Percentiles rank a stretch among this genome's conserved stretches.
These are phyloP conservation scores for Tetrapyrgos nigripes DNA, from an alignment of 1,284 basidiomycete species.

Conservation along the genomic window DNA sequence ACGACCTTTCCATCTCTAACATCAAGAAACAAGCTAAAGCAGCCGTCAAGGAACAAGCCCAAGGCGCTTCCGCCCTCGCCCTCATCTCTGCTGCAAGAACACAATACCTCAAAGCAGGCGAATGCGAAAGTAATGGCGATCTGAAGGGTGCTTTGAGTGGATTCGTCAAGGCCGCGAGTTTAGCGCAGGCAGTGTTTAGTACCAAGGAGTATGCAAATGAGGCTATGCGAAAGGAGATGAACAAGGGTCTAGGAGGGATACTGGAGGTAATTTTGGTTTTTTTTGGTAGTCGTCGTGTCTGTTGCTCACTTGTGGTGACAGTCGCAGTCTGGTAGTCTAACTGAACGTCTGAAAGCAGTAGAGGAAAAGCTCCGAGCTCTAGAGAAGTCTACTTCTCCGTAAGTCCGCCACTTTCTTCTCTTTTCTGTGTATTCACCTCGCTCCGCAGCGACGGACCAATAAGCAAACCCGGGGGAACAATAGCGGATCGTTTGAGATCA, in stretches of 20 bases:
- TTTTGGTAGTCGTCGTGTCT: constrained; percentile 13
- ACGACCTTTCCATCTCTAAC: background rate
- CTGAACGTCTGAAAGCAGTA: constrained; percentile 51
- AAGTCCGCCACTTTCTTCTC: constrained; percentile 29
- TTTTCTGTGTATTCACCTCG: constrained; percentile 17
- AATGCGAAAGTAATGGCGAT: constrained; percentile 47
- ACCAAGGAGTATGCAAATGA: constrained; percentile 61
- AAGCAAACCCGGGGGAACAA: constrained; percentile 56
- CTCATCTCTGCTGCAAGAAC: background rate
- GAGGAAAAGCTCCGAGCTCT: constrained; percentile 65
- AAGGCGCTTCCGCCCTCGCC: constrained; percentile 8
- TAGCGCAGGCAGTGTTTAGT: constrained; percentile 63
- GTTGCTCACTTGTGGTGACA: constrained; percentile 35
- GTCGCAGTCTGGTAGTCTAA: constrained; percentile 58
- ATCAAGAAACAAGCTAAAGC: constrained; percentile 1
- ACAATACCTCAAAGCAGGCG: constrained; percentile 1
- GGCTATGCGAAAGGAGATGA: constrained; percentile 54
- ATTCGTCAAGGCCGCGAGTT: constrained; percentile 63
- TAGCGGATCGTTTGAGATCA: constrained; percentile 76
- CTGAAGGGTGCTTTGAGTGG: constrained; percentile 62
- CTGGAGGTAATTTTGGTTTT: constrained; percentile 53
- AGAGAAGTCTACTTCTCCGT: constrained; percentile 56
- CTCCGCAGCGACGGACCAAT: constrained; percentile 37
- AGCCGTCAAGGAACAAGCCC: background rate
- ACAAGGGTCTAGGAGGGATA: constrained; percentile 64